phyloP scores from a whole-genome alignment of 495 filamentous ascomycete species.

The Alectoria sarmentosa region DNA sequence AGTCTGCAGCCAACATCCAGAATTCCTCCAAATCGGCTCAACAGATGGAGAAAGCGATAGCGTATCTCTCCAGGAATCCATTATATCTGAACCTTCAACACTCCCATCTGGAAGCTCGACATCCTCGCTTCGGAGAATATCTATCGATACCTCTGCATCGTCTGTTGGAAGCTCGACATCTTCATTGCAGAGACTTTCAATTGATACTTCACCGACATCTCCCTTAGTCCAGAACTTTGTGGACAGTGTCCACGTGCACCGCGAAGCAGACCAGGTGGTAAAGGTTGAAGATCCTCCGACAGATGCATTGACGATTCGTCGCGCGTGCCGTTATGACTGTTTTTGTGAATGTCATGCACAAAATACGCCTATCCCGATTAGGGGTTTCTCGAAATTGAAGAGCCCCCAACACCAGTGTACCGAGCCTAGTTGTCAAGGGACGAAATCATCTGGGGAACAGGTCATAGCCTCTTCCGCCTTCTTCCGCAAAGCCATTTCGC shows the following conservation, averaged over 20 bases:
- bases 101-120: not conserved
- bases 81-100: slow-evolving; percentile 7
- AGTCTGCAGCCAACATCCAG: slow-evolving; percentile 11
- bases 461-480: not conserved
- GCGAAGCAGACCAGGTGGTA: not conserved
- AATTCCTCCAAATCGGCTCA: slow-evolving; percentile 14
- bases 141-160: slow-evolving; percentile 13
- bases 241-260: not conserved
- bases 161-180: slow-evolving; percentile 12
- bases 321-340: slow-evolving; percentile 16
- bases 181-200: slow-evolving; percentile 6
- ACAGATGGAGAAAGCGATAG: slow-evolving; percentile 9
- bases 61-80: slow-evolving; percentile 2
- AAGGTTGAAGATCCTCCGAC: not conserved
- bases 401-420: not conserved
- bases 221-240: slow-evolving; percentile 1
- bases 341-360: slow-evolving; percentile 15
- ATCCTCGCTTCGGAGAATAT: slow-evolving; percentile 8
- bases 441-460: not conserved
- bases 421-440: slow-evolving; percentile 8
- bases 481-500: slow-evolving; percentile 19
- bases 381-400: not conserved
- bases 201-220: not conserved
- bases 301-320: slow-evolving; percentile 3
- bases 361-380: not conserved